Conservation (phyloP, 176 grass and related monocot genomes). For the Paspalum vaginatum region DNA sequence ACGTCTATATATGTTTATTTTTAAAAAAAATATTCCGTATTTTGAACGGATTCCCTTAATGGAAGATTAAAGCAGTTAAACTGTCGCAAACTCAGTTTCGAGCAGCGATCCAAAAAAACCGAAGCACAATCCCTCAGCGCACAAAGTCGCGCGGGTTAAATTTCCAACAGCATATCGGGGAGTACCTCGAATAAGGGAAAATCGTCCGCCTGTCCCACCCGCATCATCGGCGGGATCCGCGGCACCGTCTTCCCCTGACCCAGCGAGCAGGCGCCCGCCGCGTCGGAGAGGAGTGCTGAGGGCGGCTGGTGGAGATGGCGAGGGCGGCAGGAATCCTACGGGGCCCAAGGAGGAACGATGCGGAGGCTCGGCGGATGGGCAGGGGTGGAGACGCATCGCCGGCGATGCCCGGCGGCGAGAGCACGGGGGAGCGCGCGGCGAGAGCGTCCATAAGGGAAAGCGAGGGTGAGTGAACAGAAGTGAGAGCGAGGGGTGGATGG, state of each 20-base stretch:
- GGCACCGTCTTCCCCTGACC: constrained; percentile 8
- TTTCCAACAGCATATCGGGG: not conserved
- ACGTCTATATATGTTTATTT: no score
- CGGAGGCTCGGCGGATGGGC: not conserved
- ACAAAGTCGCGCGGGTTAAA: not conserved
- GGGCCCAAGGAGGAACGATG: not conserved
- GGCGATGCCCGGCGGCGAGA: constrained; percentile 30
- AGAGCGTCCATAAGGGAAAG: constrained; percentile 24
- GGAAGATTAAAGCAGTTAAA: not conserved
- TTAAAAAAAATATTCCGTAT: no score
- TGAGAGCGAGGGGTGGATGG: not conserved
- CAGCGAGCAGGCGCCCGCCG: not conserved
- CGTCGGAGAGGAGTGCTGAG: not conserved
- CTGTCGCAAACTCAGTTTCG: not conserved
- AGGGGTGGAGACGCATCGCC: constrained; percentile 2
- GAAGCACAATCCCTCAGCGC: not conserved
- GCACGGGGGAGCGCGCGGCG: constrained; percentile 8
- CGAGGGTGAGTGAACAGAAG: not conserved
- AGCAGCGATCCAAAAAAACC: not conserved
- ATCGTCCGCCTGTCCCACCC: not conserved
- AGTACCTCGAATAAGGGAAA: constrained; percentile 18
- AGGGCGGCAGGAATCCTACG: not conserved
- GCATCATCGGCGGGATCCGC: not conserved
- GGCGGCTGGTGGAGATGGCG: not conserved
- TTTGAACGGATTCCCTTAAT: not conserved